A percentile compares a stretch with the other conserved stretches of the same genome.
phyloP scores from a whole-genome alignment of 495 filamentous ascomycete genomes.

The Hypoxylon perforatum region DNA sequence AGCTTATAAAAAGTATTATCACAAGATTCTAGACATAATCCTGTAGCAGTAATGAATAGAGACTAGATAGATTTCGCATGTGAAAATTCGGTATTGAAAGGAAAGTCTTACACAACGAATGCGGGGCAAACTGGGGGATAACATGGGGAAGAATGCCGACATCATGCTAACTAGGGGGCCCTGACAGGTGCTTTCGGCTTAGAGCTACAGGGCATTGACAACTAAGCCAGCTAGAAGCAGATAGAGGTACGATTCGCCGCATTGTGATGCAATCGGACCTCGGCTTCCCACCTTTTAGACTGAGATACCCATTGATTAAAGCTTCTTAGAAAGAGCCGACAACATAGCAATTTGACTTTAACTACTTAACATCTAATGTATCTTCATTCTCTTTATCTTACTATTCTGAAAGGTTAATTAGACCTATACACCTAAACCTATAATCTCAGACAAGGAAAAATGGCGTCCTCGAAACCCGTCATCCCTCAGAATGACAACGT shows the following conservation, averaged over 20 bases:
- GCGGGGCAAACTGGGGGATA: constrained; percentile 33
- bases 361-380: neutral
- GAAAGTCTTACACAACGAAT: constrained; percentile 20
- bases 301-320: neutral
- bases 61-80: constrained; percentile 21
- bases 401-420: neutral
- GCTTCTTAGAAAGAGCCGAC: no score
- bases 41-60: neutral
- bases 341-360: neutral
- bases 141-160: constrained; percentile 35
- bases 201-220: constrained; percentile 17
- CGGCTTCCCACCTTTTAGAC: constrained; percentile 32
- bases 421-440: neutral
- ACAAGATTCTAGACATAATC: no score
- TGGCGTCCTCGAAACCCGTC: constrained; percentile 58
- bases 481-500: constrained; percentile 87
- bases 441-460: constrained; percentile 4
- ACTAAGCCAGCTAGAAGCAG: neutral
- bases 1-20: neutral
- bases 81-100: constrained; percentile 25
- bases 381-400: neutral
- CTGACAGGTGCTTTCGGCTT: constrained; percentile 10
- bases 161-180: constrained; percentile 23
- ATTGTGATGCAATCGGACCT: constrained; percentile 51
- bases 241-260: constrained; percentile 15